Evolutionary conservation across 257 asterid genomes (phyloP).

Genomic region (Solanum verrucosum): DNA sequence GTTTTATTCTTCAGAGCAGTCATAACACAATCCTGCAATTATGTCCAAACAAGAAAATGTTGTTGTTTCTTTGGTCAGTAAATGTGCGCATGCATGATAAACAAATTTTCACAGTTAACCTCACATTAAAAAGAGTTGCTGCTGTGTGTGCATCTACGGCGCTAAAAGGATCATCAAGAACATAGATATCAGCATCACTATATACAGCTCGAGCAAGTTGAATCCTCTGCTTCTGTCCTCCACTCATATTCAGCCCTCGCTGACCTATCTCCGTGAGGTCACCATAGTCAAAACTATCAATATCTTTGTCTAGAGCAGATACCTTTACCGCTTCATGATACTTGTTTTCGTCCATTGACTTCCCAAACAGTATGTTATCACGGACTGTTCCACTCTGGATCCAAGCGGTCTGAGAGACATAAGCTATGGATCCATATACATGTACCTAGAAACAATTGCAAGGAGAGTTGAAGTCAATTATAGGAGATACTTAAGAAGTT

Average conservation of each 20-base stretch:
- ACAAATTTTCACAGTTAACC: slow-evolving; percentile 1
- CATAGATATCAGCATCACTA: slow-evolving; percentile 57
- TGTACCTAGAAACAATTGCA: slow-evolving; percentile 29
- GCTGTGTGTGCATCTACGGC: slow-evolving; percentile 93
- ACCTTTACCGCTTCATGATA: slow-evolving; percentile 49
- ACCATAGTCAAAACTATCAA: slow-evolving; percentile 47
- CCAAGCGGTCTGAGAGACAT: slow-evolving; percentile 77
- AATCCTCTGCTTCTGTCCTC: slow-evolving; percentile 83
- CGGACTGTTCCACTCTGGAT: slow-evolving; percentile 77
- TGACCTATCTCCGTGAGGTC: slow-evolving; percentile 88
- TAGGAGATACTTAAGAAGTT: neutral
- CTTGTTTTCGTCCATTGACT: slow-evolving; percentile 40
- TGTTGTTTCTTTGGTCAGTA: neutral
- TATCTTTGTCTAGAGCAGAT: slow-evolving; percentile 63
- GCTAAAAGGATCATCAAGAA: slow-evolving; percentile 82
- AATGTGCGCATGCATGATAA: neutral
- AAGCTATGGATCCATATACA: slow-evolving; percentile 53
- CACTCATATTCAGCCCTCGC: slow-evolving; percentile 75
- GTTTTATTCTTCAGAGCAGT: slow-evolving; percentile 56
- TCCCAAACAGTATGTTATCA: slow-evolving; percentile 65
- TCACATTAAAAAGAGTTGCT: slow-evolving; percentile 53
- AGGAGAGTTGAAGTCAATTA: neutral
- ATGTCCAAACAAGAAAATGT: neutral
- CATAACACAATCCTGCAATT: slow-evolving; percentile 63
- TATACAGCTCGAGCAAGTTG: slow-evolving; percentile 86